Percentiles rank a stretch among this genome's conserved stretches.
Conservation (phyloP, 352 stramenopile genomes). For the Thraustochytrium striatum region DNA sequence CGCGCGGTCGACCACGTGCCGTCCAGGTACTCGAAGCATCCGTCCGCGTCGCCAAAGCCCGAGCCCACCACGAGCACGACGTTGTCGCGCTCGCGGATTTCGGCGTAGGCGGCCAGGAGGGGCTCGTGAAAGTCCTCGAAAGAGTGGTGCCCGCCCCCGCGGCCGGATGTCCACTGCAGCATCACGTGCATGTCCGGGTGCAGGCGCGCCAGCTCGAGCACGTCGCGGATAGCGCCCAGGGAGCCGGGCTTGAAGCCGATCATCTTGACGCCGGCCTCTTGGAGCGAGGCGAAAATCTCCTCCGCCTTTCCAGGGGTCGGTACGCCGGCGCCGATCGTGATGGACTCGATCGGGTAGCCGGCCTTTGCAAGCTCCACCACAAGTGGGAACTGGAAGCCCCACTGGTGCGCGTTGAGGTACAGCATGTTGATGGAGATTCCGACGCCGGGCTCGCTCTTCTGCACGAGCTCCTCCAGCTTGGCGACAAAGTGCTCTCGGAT, state of each 20-base stretch:
- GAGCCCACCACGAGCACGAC: slow-evolving; percentile 76
- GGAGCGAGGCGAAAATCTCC: slow-evolving; percentile 64
- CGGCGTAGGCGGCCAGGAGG: slow-evolving; percentile 67
- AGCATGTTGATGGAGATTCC: slow-evolving; percentile 78
- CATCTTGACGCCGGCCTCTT: slow-evolving; percentile 67
- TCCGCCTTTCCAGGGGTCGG: slow-evolving; percentile 70
- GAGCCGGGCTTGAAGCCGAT: slow-evolving; percentile 77
- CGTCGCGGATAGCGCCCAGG: slow-evolving; percentile 66
- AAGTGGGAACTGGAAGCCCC: slow-evolving; percentile 80
- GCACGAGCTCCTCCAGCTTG: slow-evolving; percentile 64
- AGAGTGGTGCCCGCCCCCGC: slow-evolving; percentile 75
- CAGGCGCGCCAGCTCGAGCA: slow-evolving; percentile 68
- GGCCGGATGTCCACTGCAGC: slow-evolving; percentile 76
- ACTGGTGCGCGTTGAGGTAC: slow-evolving; percentile 79
- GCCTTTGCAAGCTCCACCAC: slow-evolving; percentile 71
- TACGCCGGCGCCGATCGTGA: slow-evolving; percentile 76
- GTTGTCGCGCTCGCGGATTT: slow-evolving; percentile 70
- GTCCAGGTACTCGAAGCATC: slow-evolving; percentile 71
- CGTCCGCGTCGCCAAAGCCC: slow-evolving; percentile 74
- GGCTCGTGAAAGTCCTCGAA: slow-evolving; percentile 79
- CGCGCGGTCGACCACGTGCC: slow-evolving; percentile 70
- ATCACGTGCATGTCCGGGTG: slow-evolving; percentile 69
- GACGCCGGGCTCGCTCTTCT: slow-evolving; percentile 67
- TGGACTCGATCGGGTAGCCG: slow-evolving; percentile 74
- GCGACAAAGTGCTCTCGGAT: slow-evolving; percentile 68